Base-by-base conservation (phyloP, 2,329 filamentous ascomycete genomes). In the Diaporthe aspalathi region DNA sequence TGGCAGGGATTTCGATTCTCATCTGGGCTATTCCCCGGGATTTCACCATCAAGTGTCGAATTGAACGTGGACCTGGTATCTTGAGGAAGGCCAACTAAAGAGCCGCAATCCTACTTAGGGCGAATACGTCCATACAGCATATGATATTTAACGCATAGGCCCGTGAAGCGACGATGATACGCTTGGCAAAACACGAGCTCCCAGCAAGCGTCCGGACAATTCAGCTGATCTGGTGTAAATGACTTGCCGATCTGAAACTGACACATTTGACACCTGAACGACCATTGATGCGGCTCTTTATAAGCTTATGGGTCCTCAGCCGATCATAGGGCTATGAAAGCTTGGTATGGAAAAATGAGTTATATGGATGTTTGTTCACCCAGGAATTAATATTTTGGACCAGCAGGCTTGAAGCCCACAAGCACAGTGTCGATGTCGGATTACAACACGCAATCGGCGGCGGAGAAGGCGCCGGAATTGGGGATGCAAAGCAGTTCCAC, bases 161-260 rank as follows among this genome's bases (percentile, higher is more conserved):
- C 57, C 17, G 24, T 49, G 57, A 14, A 47, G 57, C 57, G 57
- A 32, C 57, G 57, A 63, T 63, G 57, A 63, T 63, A 63, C 57
- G 57, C 57, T 63, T 63, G 57, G 57, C 57, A 63, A 63, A 63
- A 63, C 57, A 35, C 40, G 12, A 47, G 43, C 17, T 63, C 60
- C 60, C 24, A 47, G 43, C 60, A 63, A 32, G 20, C 17, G 20
- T 8, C 20, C 27, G 60, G 60, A 27, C 43, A 49, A n/a, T 35
- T 49, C 20, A 49, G 29, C 49, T 43, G 60, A 63, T 63, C 60
- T 35, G 8, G 60, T 49, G 11, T 20, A 22, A 24, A 35, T 63
- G 43, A 63, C 60, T 49, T 32, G 60, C 60, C 60, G 60, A 49
- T 63, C 43, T 63, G 60, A 63, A 63, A 63, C 60, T 63, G 60